Conservation (phyloP, 495 filamentous ascomycete genomes). For the Penicillium arizonense region DNA sequence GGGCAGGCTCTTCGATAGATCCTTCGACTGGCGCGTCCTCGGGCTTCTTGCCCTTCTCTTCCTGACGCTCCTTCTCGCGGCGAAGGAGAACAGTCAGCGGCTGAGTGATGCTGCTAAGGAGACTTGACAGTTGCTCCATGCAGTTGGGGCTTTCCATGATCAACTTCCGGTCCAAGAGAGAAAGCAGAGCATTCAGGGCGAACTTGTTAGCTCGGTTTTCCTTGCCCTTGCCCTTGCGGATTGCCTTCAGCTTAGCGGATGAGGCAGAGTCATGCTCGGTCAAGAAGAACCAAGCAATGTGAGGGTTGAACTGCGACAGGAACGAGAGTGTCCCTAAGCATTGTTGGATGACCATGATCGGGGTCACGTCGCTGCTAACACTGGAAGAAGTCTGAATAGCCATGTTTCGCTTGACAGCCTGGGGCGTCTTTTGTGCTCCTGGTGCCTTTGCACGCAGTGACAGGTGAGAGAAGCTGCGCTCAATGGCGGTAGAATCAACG, state of each 20-base stretch:
- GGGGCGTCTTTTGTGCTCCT: constrained; percentile 73
- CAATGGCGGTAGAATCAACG: constrained; percentile 86
- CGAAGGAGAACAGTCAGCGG: constrained; percentile 80
- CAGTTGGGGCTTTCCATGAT: constrained; percentile 93
- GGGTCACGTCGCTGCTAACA: constrained; percentile 75
- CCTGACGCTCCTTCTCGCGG: constrained; percentile 73
- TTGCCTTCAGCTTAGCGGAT: constrained; percentile 69
- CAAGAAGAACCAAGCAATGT: constrained; percentile 89
- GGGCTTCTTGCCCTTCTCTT: constrained; percentile 57
- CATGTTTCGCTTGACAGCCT: constrained; percentile 67
- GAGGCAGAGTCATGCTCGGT: constrained; percentile 84
- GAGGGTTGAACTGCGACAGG: constrained; percentile 76
- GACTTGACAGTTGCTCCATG: constrained; percentile 87
- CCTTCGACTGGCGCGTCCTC: constrained; percentile 29
- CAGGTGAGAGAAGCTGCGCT: constrained; percentile 90
- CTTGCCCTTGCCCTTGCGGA: constrained; percentile 86
- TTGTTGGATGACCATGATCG: constrained; percentile 92
- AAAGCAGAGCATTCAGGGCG: constrained; percentile 85
- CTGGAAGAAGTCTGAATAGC: constrained; percentile 55
- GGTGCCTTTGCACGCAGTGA: constrained; percentile 87
- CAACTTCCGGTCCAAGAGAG: constrained; percentile 82
- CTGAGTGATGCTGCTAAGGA: constrained; percentile 84
- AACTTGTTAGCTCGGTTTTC: constrained; percentile 80
- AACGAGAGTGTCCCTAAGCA: constrained; percentile 80
- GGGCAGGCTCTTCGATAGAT: constrained; percentile 17